Base-by-base conservation (phyloP, 805 yeast species). In the Blastobotrys mokoenaii region DNA sequence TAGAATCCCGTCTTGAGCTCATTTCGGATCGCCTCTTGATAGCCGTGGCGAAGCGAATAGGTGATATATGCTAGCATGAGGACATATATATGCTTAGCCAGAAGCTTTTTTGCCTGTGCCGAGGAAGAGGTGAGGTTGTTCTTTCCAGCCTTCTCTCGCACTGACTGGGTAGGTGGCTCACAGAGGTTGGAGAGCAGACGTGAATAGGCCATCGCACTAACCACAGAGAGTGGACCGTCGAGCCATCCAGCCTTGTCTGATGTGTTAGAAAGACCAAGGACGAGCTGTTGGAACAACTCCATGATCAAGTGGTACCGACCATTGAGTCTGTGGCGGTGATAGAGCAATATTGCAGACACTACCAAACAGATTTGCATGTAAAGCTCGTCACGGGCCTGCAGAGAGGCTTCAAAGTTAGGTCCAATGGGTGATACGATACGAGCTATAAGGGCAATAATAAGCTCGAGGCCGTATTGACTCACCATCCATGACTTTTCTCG, bases 261-360 rank as follows among this genome's bases (percentile, higher is more conserved):
- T 7, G 38, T 43, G 37, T 41, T 59, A 44, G 67, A 64, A 53
- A 84, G 54, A 1, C 72, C 61, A 40, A 67, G 72, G 58, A 90
- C 62, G 41, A 81, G 62, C 2, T 76, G 64, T 11, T 72, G 67
- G 38, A 82, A 66, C 1, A 73, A 59, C 1, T 68, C 54, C 6
- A 77, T 65, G 2, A 87, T 52, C 38, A 88, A 56, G 59, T 87
- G 95, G 56, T 84, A 80, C 58, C 97, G 77, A 32, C 80, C 77
- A 0, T 81, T 70, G 15, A 89, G 65, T 55, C 87, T 74, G 57
- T 68, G 76, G 44, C 96, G 73, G 55, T 86, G 93, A 56, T 72
- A 72, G 22, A 86, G 64, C 7, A 89, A 60, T 2, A 84, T 63
- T 32, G 73, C 71, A 0, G 95, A 80, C 20, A 83, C 53, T 0